Base-by-base conservation (phyloP, 208 protist species). In the Acanthamoeba healyi region DNA sequence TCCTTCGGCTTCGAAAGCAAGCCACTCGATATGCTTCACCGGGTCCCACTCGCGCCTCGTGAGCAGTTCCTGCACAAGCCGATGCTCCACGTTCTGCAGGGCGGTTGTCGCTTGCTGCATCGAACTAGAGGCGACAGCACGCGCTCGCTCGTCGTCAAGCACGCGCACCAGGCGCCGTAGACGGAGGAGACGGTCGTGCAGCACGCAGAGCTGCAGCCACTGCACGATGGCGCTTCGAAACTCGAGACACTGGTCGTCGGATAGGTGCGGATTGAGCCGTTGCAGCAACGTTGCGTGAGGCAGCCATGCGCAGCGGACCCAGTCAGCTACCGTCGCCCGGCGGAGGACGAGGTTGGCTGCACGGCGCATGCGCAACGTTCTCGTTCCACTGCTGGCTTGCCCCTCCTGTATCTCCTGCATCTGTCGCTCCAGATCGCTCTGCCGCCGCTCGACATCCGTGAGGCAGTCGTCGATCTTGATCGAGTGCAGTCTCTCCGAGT, bases 1-100 rank as follows among this genome's bases (percentile, higher is more conserved):
- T 26, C n/a, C 32, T 32, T 93, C 88, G 67, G 77, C 72, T 77
- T 93, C 88, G 54, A 93, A 93, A 24, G 63, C 12, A 34, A 63
- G 36, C 54, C 54, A 93, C 36, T 40, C 1, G 5, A 54, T 32
- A 44, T 93, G 42, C 12, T 67, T 51, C 49, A 7, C 36, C 29
- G 54, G 24, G 32, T 44, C 42, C 58, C 54, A 93, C 24, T 42
- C 38, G 51, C 88, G 72, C 0, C n/a, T 77, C 0, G 6, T 77
- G 26, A 67, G 19, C 61, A 67, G 61, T 32, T 67, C 61, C 61
- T 32, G 19, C 9, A 67, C 26, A 17, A 67, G 61, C 26, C 22
- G 61, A 17, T 67, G 19, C 61, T 5, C 17, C 10, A 22, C 61
- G n/a, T 49, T 49, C 12, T 12, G 44, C 44, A 4, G 4, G 44